phyloP scores from a whole-genome alignment of 2,329 filamentous ascomycete species.

The Aphanocladium album region DNA sequence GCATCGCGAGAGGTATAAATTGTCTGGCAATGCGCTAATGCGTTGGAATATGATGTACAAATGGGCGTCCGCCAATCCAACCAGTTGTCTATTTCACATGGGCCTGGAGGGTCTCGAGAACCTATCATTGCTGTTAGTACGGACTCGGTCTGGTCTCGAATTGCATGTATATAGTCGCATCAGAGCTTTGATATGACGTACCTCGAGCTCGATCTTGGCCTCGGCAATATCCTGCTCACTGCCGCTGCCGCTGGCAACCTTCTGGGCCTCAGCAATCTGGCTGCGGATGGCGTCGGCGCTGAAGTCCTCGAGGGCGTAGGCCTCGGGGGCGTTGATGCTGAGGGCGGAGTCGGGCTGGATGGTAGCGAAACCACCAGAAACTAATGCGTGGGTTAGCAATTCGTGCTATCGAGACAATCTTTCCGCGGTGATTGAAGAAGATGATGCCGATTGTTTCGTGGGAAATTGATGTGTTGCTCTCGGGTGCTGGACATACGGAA shows the following conservation, averaged over 20 bases:
- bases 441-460: neutral
- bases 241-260: slow-evolving; percentile 82
- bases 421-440: too few relatives aligned
- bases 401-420: neutral
- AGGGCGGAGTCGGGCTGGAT: slow-evolving; percentile 92
- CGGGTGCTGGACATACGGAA: slow-evolving; percentile 65
- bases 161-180: neutral
- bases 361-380: slow-evolving; percentile 93
- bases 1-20: slow-evolving; percentile 31
- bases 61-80: slow-evolving; percentile 37
- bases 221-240: slow-evolving; percentile 97
- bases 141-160: neutral
- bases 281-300: slow-evolving; percentile 82
- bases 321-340: slow-evolving; percentile 98
- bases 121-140: slow-evolving; percentile 47
- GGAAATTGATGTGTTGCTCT: neutral
- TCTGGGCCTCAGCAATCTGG: slow-evolving; percentile 92
- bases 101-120: slow-evolving; percentile 77
- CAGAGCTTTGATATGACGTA: slow-evolving; percentile 35
- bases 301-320: slow-evolving; percentile 92
- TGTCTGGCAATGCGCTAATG: slow-evolving; percentile 32
- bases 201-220: slow-evolving; percentile 99
- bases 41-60: slow-evolving; percentile 39
- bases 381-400: slow-evolving; percentile 40
- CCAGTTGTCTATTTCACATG: slow-evolving; percentile 69